These are phyloP conservation scores for Saccharomycopsis sp. DNA, from an alignment of 805 yeast genomes.

Conservation along the genomic window DNA sequence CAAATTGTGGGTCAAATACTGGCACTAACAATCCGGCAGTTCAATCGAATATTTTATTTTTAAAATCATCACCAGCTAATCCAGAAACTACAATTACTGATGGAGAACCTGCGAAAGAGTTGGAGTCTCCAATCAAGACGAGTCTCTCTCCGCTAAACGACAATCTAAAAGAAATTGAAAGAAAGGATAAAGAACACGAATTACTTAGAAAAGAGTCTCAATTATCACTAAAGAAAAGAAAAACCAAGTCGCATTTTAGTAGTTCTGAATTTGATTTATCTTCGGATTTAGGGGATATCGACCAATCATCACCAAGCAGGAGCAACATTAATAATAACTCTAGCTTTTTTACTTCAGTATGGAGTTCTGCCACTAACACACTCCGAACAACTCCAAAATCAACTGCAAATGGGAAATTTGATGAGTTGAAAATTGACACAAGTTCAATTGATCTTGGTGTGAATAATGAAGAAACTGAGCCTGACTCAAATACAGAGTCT, in stretches of 20 bases:
- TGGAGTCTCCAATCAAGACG: neutral
- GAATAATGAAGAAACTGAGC: neutral
- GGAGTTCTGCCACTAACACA: slow-evolving; percentile 14
- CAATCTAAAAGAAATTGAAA: slow-evolving; percentile 12
- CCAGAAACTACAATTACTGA: slow-evolving; percentile 15
- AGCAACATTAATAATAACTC: no score
- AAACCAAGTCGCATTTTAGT: neutral
- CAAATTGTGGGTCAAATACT: neutral
- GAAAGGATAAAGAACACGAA: slow-evolving; percentile 6
- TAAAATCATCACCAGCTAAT: slow-evolving; percentile 15
- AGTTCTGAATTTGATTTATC: no score
- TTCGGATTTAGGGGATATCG: neutral
- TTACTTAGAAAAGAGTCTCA: neutral
- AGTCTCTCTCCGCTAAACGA: slow-evolving; percentile 5
- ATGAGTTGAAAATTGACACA: neutral
- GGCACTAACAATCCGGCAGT: neutral
- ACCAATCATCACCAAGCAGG: slow-evolving; percentile 4
- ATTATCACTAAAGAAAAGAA: neutral
- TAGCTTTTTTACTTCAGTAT: slow-evolving; percentile 16
- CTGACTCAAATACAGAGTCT: slow-evolving; percentile 1
- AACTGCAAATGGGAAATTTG: neutral
- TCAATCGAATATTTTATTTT: neutral
- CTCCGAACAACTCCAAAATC: neutral
- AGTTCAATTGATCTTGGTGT: neutral
- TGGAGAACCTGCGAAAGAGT: slow-evolving; percentile 1